Evolutionary conservation across 352 stramenopile species (phyloP).

Genomic region (Pythium phragmitis): DNA sequence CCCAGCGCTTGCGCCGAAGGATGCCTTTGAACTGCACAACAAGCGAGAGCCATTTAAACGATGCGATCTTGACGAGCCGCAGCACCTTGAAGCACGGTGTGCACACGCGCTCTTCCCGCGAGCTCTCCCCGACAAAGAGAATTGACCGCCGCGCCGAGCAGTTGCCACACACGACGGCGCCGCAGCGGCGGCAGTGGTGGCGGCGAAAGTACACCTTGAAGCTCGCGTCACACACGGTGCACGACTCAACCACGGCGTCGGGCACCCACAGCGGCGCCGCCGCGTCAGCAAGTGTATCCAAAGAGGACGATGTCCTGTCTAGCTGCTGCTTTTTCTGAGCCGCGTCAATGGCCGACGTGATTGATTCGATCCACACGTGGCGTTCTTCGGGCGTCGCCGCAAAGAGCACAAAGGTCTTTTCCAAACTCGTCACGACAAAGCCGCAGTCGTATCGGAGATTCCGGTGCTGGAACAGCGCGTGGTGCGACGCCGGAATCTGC

Average conservation of each 20-base stretch:
- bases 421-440: slow-evolving; percentile 74
- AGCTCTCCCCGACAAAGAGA: slow-evolving; percentile 69
- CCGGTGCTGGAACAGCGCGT: slow-evolving; percentile 46
- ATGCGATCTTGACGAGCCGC: slow-evolving; percentile 58
- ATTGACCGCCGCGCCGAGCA: slow-evolving; percentile 69
- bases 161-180: slow-evolving; percentile 71
- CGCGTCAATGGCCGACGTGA: slow-evolving; percentile 50
- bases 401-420: slow-evolving; percentile 86
- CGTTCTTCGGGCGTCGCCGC: slow-evolving; percentile 43
- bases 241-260: slow-evolving; percentile 61
- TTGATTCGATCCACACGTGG: slow-evolving; percentile 58
- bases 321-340: slow-evolving; percentile 38
- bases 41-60: slow-evolving; percentile 63
- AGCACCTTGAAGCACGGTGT: slow-evolving; percentile 67
- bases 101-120: slow-evolving; percentile 67
- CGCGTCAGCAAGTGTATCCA: slow-evolving; percentile 49
- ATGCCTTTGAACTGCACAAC: slow-evolving; percentile 73
- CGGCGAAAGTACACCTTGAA: slow-evolving; percentile 81
- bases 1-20: slow-evolving; percentile 61
- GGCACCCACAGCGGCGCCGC: slow-evolving; percentile 70
- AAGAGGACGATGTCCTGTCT: slow-evolving; percentile 13
- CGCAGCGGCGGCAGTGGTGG: slow-evolving; percentile 81
- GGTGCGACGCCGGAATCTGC: slow-evolving; percentile 50
- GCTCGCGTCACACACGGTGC: slow-evolving; percentile 59
- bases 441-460: slow-evolving; percentile 52